These are phyloP conservation scores for Hyphopichia pseudoburtonii DNA, from an alignment of 1,139 yeast genomes.

Conservation along the genomic window DNA sequence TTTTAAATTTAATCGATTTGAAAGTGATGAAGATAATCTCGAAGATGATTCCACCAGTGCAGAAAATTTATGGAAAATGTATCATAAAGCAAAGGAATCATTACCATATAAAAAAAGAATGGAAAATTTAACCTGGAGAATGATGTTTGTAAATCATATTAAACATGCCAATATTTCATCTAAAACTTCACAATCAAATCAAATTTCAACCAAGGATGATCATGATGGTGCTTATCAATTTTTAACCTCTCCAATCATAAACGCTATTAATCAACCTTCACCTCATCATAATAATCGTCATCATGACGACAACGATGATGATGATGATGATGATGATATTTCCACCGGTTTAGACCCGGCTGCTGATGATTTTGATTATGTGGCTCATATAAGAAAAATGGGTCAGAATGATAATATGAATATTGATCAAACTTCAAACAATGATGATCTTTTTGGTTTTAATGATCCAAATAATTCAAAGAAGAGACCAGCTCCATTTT, in stretches of 20 bases:
- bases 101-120: slow-evolving; percentile 73
- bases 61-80: slow-evolving; percentile 78
- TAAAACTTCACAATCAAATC: slow-evolving; percentile 6
- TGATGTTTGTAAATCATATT: slow-evolving; percentile 63
- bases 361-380: slow-evolving; percentile 61
- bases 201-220: slow-evolving; percentile 8
- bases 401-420: slow-evolving; percentile 37
- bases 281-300: background rate
- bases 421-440: background rate
- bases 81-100: slow-evolving; percentile 73
- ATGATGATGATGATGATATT: background rate
- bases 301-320: background rate
- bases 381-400: slow-evolving; percentile 63
- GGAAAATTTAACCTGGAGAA: slow-evolving; percentile 84
- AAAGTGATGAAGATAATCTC: background rate
- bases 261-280: slow-evolving; percentile 4
- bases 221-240: slow-evolving; percentile 1
- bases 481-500: slow-evolving; percentile 37
- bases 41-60: slow-evolving; percentile 21
- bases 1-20: background rate
- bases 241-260: slow-evolving; percentile 11
- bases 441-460: no score
- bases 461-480: slow-evolving; percentile 11
- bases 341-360: slow-evolving; percentile 30
- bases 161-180: slow-evolving; percentile 10